Evolutionary conservation across 495 filamentous ascomycete genomes (phyloP), one percentile per base, ranked within the genome.

Genomic region (Elasticomyces elasticus): DNA sequence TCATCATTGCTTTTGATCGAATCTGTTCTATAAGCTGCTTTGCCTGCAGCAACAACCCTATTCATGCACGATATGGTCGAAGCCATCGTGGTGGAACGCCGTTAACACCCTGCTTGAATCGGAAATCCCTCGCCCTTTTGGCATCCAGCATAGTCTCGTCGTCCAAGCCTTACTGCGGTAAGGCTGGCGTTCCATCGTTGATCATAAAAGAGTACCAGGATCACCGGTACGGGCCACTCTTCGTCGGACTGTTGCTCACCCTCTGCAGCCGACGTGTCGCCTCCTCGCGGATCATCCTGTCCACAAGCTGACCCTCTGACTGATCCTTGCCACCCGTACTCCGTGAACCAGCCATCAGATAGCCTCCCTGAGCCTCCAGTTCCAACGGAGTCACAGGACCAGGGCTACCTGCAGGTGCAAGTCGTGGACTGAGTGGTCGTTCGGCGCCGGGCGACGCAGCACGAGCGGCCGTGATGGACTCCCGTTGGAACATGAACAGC

Each of bases 301-400:
- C 67, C 46, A 70, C 59, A 17, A 59, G 49, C 52, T 57, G 59
- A 30, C 54, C 46, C 22, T 53, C 27, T 1, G 26, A 15, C 30
- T 33, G 33, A n/a, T 20, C 28, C 15, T 52, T 24, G 24, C 33
- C 9, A 7, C 58, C 38, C 1, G 50, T 10, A 31, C 30, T 49
- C 49, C 50, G 37, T 19, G 52, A 45, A 9, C 62, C 64, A 10
- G 61, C 58, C 5, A 62, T 59, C 22, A 68, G 52, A 59, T 69
- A 69, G 28, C 62, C 64, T n/a, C 61, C 66, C 0, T 52, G 62
- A 9, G 53, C 42, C 45, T 67, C 68, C 23, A 71, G 63, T 52
- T 67, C 64, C 40, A 71, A 49, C 19, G 68, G 68, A 9, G 68
- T 71, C n/a, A 71, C 68, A 0, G 66, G 65, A 20, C 67, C 67